These are phyloP conservation scores for Akanthomyces muscarius DNA, from an alignment of 2,329 filamentous ascomycete genomes.

Conservation along the genomic window DNA sequence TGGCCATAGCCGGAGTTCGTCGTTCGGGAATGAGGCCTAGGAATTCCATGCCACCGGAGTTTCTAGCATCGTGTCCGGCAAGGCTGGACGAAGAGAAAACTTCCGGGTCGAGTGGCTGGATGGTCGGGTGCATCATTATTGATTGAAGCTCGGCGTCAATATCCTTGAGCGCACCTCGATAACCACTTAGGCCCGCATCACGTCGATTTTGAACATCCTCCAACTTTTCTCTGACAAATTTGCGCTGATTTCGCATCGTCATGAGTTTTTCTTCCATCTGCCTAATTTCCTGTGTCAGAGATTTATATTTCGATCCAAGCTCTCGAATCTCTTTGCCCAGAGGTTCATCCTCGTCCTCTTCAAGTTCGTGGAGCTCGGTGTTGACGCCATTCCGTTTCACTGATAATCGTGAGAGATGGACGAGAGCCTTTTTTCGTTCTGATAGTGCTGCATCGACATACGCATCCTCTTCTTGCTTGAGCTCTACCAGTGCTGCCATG, in stretches of 20 bases:
- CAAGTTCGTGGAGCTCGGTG: constrained; percentile 50
- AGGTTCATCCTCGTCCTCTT: constrained; percentile 54
- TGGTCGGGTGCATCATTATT: constrained; percentile 56
- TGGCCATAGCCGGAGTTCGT: constrained; percentile 66
- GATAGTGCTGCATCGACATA: constrained; percentile 54
- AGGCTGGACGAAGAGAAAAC: constrained; percentile 24
- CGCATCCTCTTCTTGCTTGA: constrained; percentile 66
- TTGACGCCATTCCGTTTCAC: constrained; percentile 47
- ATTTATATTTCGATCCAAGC: constrained; percentile 51
- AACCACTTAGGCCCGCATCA: constrained; percentile 69
- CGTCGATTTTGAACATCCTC: constrained; percentile 60
- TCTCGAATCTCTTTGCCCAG: constrained; percentile 56
- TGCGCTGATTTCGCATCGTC: constrained; percentile 56
- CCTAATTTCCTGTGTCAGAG: constrained; percentile 59
- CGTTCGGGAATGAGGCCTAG: constrained; percentile 58
- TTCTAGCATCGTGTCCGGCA: constrained; percentile 18
- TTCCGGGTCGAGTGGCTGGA: constrained; percentile 49
- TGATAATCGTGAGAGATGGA: constrained; percentile 51
- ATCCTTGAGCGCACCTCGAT: constrained; percentile 61
- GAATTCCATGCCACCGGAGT: constrained; percentile 48
- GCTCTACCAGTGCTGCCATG: constrained; percentile 58
- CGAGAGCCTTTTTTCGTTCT: constrained; percentile 54
- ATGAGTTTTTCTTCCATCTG: constrained; percentile 61
- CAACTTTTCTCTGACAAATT: constrained; percentile 57
- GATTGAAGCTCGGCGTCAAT: constrained; percentile 59